phyloP scores from a whole-genome alignment of 1,284 basidiomycete genomes.

The Coniferiporia weirii region DNA sequence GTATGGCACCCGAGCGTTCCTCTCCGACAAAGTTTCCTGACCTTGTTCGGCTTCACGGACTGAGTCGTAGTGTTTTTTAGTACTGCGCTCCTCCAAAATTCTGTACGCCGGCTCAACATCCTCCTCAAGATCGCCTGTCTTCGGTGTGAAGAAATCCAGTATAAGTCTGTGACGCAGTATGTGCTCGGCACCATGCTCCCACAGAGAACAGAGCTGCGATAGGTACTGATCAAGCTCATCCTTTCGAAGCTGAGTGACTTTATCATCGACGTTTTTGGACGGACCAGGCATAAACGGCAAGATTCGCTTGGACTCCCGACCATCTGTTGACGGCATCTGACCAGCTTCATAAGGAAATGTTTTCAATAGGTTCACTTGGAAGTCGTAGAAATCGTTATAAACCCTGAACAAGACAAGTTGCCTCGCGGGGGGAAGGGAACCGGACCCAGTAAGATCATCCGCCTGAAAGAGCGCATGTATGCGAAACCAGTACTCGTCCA shows the following conservation, averaged over 20 bases:
- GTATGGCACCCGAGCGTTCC: constrained; percentile 36
- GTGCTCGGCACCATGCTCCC: constrained; percentile 62
- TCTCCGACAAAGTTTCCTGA: constrained; percentile 41
- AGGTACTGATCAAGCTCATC: constrained; percentile 90
- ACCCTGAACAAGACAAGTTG: constrained; percentile 90
- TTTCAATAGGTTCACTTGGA: constrained; percentile 86
- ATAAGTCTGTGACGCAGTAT: constrained; percentile 80
- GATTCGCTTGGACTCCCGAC: constrained; percentile 45
- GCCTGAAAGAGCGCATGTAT: constrained; percentile 87
- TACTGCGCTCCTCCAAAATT: constrained; percentile 26
- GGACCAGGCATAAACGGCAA: constrained; percentile 97
- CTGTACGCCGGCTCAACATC: constrained; percentile 50
- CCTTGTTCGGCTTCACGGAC: constrained; percentile 32
- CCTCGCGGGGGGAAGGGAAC: constrained; percentile 58
- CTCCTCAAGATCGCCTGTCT: constrained; percentile 82
- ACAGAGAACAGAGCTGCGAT: constrained; percentile 68
- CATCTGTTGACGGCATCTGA: constrained; percentile 45
- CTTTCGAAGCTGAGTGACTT: constrained; percentile 77
- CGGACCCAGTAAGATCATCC: constrained; percentile 42
- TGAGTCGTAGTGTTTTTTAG: constrained; percentile 27
- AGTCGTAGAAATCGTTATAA: constrained; percentile 98
- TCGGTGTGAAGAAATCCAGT: constrained; percentile 80
- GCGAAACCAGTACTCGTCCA: constrained; percentile 97
- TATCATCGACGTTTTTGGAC: constrained; percentile 77
- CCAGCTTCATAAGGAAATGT: constrained; percentile 89